phyloP scores from a whole-genome alignment of 2,329 filamentous ascomycete genomes.

The Alternaria consortialis region DNA sequence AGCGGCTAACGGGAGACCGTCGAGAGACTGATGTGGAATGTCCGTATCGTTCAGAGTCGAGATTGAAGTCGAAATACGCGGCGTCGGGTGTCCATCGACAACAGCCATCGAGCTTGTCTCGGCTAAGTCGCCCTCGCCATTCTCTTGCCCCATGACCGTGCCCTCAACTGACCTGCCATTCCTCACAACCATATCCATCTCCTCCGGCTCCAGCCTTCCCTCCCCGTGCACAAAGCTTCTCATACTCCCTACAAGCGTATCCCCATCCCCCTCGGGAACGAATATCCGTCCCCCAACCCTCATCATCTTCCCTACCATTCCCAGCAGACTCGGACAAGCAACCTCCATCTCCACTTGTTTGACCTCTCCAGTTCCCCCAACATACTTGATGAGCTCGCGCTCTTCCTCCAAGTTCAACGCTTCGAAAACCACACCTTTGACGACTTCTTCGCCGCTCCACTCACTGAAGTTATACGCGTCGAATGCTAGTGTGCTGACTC shows the following conservation, averaged over 20 bases:
- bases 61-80: background rate
- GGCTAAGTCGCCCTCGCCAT: background rate
- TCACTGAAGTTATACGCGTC: background rate
- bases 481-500: background rate
- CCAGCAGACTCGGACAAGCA: background rate
- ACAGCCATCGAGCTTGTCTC: background rate
- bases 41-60: background rate
- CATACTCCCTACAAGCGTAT: background rate
- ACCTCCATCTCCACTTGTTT: background rate
- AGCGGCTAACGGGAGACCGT: background rate
- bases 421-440: conserved; percentile 8
- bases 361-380: background rate
- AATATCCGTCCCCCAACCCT: background rate
- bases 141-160: background rate
- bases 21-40: background rate
- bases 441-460: background rate
- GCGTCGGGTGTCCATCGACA: background rate
- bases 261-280: conserved; percentile 1
- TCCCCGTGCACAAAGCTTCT: background rate
- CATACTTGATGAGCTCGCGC: background rate
- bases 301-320: background rate
- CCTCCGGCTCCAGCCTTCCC: background rate
- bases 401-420: background rate
- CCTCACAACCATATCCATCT: background rate
- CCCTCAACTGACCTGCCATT: background rate